Conservation (phyloP, 1,284 basidiomycete species). For the Blastosporella zonata region DNA sequence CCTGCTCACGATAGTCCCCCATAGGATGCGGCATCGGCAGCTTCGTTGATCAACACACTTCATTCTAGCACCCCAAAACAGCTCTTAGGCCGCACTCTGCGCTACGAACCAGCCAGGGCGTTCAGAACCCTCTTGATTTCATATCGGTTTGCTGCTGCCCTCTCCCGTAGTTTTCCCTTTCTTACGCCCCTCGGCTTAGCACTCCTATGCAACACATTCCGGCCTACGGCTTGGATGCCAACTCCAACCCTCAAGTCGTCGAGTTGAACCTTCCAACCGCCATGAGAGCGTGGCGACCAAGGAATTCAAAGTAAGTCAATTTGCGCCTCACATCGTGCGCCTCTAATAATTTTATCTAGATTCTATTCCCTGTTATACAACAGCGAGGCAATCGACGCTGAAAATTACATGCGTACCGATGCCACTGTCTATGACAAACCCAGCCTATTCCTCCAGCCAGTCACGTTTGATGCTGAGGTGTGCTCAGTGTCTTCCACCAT, state of each 20-base stretch:
- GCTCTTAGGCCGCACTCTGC: slow-evolving; percentile 67
- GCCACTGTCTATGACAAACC: slow-evolving; percentile 21
- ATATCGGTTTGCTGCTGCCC: slow-evolving; percentile 49
- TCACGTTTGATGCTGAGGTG: slow-evolving; percentile 59
- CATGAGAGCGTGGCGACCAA: slow-evolving; percentile 48
- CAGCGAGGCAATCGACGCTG: slow-evolving; percentile 45
- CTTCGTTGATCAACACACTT: slow-evolving; percentile 56
- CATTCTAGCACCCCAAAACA: slow-evolving; percentile 51
- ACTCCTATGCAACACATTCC: slow-evolving; percentile 42
- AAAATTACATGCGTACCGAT: slow-evolving; percentile 25
- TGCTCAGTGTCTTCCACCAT: slow-evolving; percentile 13
- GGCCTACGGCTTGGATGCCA: slow-evolving; percentile 21
- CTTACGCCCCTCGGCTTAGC: slow-evolving; percentile 26
- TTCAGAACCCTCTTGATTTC: slow-evolving; percentile 70
- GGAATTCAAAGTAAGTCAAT: slow-evolving; percentile 40
- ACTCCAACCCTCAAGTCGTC: slow-evolving; percentile 21
- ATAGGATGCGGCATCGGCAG: slow-evolving; percentile 58
- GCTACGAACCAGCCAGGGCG: slow-evolving; percentile 76
- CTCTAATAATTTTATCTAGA: slow-evolving; percentile 31
- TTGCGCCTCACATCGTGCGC: slow-evolving; percentile 1
- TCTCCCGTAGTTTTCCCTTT: background rate
- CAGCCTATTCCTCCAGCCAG: slow-evolving; percentile 49
- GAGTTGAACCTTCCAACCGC: slow-evolving; percentile 49
- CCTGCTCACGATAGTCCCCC: slow-evolving; percentile 8
- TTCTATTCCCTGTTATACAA: slow-evolving; percentile 56